Conservation (phyloP, 306 rosid species). For the Alnus rubra region DNA sequence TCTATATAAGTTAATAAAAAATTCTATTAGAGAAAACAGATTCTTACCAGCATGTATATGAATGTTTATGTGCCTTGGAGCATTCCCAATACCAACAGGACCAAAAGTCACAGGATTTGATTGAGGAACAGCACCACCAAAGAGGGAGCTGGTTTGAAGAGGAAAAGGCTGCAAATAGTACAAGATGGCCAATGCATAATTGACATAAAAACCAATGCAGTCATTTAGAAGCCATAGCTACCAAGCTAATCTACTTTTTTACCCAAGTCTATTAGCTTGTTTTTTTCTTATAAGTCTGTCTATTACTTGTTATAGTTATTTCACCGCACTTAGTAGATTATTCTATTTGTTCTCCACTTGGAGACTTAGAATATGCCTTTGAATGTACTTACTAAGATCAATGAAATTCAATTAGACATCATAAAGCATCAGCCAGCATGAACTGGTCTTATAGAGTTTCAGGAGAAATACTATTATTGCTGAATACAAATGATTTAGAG, state of each 20-base stretch:
- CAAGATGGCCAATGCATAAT: constrained; percentile 19
- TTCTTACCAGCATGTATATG: constrained; percentile 94
- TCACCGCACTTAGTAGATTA: background rate
- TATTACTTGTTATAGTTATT: background rate
- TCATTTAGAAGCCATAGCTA: background rate
- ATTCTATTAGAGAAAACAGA: background rate
- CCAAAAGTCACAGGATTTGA: constrained; percentile 66
- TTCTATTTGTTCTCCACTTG: background rate
- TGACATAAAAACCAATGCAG: constrained; percentile 15
- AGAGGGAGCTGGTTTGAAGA: constrained; percentile 76
- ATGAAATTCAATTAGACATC: background rate
- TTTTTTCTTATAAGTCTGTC: no score
- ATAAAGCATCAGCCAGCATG: background rate
- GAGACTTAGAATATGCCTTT: background rate
- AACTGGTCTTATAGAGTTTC: background rate
- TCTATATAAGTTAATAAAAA: background rate
- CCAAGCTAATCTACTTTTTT: background rate
- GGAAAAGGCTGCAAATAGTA: constrained; percentile 82
- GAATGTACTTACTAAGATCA: background rate
- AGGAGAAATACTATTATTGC: background rate
- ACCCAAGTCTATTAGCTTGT: background rate
- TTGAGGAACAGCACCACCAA: constrained; percentile 66
- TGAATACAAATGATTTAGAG: background rate
- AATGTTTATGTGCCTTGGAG: constrained; percentile 87
- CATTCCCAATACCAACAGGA: constrained; percentile 76